Percentiles rank a stretch among this genome's conserved stretches.
These are phyloP conservation scores for Fraxinus floribunda DNA, from an alignment of 305 asterid genomes.

Conservation along the genomic window DNA sequence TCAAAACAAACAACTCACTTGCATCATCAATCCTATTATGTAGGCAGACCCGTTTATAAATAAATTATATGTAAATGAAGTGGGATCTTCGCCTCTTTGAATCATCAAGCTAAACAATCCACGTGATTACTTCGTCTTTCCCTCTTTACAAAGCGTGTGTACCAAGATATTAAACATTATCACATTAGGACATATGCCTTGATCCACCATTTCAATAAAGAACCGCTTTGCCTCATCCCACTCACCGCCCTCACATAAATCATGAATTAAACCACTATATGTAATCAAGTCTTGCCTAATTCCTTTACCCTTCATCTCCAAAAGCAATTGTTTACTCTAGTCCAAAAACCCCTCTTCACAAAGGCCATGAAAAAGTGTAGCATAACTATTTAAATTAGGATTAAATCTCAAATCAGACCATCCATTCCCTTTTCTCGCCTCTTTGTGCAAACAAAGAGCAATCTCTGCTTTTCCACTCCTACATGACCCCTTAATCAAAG, in stretches of 20 bases:
- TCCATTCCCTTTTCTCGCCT: constrained; percentile 33
- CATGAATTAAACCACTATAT: constrained; percentile 47
- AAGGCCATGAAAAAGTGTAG: constrained; percentile 51
- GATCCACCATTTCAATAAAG: constrained; percentile 56
- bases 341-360: constrained; percentile 55
- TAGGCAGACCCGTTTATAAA: constrained; percentile 60
- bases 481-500: constrained; percentile 60
- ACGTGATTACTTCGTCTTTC: constrained; percentile 51
- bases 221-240: constrained; percentile 55
- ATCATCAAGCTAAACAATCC: constrained; percentile 62
- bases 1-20: constrained; percentile 45
- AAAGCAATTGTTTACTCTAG: constrained; percentile 45
- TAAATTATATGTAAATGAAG: constrained; percentile 48
- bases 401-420: constrained; percentile 33
- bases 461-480: constrained; percentile 55
- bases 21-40: constrained; percentile 57
- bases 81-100: constrained; percentile 60
- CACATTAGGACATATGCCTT: constrained; percentile 58
- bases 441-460: constrained; percentile 54
- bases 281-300: constrained; percentile 52
- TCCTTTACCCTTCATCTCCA: constrained; percentile 60
- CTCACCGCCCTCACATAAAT: constrained; percentile 41
- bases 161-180: constrained; percentile 55
- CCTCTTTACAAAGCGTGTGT: constrained; percentile 55
- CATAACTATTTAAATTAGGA: constrained; percentile 52